Conservation (phyloP, 2,329 filamentous ascomycete genomes). For the Eutypella sp. region DNA sequence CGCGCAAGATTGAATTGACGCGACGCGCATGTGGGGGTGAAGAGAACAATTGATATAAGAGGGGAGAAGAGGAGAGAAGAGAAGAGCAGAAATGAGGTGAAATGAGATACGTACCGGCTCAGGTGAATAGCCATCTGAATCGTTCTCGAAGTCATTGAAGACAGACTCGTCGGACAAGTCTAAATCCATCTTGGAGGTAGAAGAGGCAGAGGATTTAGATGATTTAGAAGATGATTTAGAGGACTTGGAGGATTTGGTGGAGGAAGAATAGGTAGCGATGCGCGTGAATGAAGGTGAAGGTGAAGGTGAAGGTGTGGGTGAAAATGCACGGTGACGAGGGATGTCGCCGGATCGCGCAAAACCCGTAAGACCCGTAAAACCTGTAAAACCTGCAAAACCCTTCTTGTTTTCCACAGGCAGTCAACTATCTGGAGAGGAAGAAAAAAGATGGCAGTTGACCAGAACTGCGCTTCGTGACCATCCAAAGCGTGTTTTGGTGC, state of each 20-base stretch:
- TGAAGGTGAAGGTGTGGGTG: too few species aligned
- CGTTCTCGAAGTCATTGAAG: constrained; percentile 45
- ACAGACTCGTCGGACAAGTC: constrained; percentile 56
- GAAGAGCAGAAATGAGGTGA: too few species aligned
- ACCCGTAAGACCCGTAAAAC: too few species aligned
- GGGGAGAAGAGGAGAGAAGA: not conserved
- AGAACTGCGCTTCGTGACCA: constrained; percentile 11
- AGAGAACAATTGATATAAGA: not conserved
- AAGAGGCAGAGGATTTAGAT: constrained; percentile 6
- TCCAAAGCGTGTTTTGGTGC: constrained; percentile 4
- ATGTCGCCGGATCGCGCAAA: too few species aligned
- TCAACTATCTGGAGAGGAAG: constrained; percentile 2
- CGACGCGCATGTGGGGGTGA: constrained; percentile 3
- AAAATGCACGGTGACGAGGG: too few species aligned
- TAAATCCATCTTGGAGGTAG: constrained; percentile 47
- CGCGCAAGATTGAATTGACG: constrained; percentile 16
- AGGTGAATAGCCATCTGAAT: constrained; percentile 56
- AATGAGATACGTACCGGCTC: constrained; percentile 39
- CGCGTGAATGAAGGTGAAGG: too few species aligned
- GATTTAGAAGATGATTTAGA: too few species aligned
- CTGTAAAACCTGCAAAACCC: too few species aligned
- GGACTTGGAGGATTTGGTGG: constrained; percentile 2
- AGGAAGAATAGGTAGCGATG: constrained; percentile 1
- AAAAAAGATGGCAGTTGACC: constrained; percentile 14
- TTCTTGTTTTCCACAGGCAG: not conserved